Base-by-base conservation (phyloP, 192 early-diverging fungal species). In the Backusella tuberculispora region DNA sequence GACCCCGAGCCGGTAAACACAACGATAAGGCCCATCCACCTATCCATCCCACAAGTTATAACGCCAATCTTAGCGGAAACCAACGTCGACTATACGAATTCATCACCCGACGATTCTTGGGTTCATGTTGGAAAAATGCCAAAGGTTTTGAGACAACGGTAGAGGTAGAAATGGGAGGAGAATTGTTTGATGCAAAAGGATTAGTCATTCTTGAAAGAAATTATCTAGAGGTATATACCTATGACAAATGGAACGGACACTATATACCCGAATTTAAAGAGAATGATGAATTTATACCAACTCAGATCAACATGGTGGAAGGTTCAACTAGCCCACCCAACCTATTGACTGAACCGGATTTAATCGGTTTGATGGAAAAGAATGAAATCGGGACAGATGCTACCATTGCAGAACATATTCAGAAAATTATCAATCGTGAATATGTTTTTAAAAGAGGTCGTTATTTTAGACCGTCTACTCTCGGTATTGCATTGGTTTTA, bases 11-110 rank as follows among this genome's bases (percentile, higher is more conserved):
- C 43, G 98, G 98, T 4, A 87, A 87, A 34, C 89, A 94, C 74
- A 96, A 98, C 77, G 98, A 99, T 78, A 90, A 97, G 75, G 96
- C 98, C 0, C 98, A 99, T 91, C 98, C 97, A 19, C 98, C 98
- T 10, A 99, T 99, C 76, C 97, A 99, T 78, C 97, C 98, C 1
- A 92, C 91, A 0, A 86, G 80, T 24, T 83, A 78, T 19, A 86
- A 86, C 7, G 19, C 76, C n/a, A 84, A 81, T 29, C 79, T 95
- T 44, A 47, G 64, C 0, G 93, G 92, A 10, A 89, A 95, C 42
- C 88, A 93, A 7, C 82, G 86, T 69, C 78, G 84, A 6, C 85
- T 99, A 0, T 98, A 94, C 81, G 97, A 99, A 56, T 95, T 95
- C 76, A 88, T 98, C 41, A 85, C 90, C 1, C 83, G 97, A 5